Base-by-base conservation (phyloP, 306 rosid species). In the Astragalus membranaceus region DNA sequence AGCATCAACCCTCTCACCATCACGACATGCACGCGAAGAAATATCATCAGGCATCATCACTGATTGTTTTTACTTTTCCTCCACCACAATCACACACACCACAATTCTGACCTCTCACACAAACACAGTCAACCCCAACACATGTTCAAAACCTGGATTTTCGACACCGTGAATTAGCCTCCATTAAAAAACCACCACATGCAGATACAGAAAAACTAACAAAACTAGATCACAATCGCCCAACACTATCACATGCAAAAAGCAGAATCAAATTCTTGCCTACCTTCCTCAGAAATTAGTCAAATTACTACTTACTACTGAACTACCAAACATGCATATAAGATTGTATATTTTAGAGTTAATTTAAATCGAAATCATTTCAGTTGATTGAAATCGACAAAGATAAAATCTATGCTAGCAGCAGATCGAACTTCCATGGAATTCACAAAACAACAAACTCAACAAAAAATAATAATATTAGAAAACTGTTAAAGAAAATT, bases 1-100 rank as follows among this genome's bases (percentile, higher is more conserved):
- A 73, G 79, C 77, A 64, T 43, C 68, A 54, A 57, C 69, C 61
- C 75, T 82, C 46, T 75, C 88, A 37, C 64, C 61, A 48, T 64
- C 85, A 49, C 46, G 58, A 74, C 26, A 54, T 11, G 80, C 62
- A 51, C 75, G 79, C 4, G 51, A 62, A 56, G 55, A 57, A 67
- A 36, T 56, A 47, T 52, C 75, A 64, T 83, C 88, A 70, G 94
- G 74, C 92, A 85, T 92, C 78, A 56, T 68, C 57, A 56, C 17
- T 29, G 52, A 44, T 54, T 47, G 1, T 14, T 48, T 29, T 0
- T 47, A 26, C 30, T 26, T 1, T 47, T 12, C 49, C 47, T 52
- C 73, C 57, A 10, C 20, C 64, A 65, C 63, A 20, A 56, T 16
- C 51, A 59, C 32, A 46, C 49, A 41, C 29, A 67, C 68, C 16